phyloP scores from a whole-genome alignment of 148 eudicot species.

The Rhododendron williamsianum region DNA sequence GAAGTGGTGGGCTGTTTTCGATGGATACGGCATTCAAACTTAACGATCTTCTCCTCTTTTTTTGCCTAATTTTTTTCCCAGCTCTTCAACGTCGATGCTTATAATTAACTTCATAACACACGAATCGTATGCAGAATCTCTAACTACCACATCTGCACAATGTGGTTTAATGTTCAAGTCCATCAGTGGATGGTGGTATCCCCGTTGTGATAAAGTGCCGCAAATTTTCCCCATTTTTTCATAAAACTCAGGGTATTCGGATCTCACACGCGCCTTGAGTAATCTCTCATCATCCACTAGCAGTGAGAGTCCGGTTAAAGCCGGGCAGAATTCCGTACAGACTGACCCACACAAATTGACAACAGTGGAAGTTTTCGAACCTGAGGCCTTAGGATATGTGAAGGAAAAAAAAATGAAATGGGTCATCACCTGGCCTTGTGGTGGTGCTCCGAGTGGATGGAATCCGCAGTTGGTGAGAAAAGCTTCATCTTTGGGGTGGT shows the following conservation, averaged over 20 bases:
- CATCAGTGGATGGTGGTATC: background rate
- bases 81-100: background rate
- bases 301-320: background rate
- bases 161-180: background rate
- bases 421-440: slow-evolving; percentile 1
- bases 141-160: background rate
- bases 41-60: background rate
- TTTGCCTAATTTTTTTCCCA: background rate
- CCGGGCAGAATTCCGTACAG: background rate
- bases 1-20: background rate
- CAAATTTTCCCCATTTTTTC: background rate
- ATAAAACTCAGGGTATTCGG: background rate
- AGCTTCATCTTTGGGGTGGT: slow-evolving; percentile 9
- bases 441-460: background rate
- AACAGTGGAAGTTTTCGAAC: background rate
- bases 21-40: background rate
- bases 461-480: background rate
- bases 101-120: background rate
- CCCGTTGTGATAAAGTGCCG: no score
- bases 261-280: no score
- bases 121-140: background rate
- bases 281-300: background rate
- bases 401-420: no score
- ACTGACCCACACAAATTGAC: background rate
- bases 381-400: background rate